phyloP scores from a whole-genome alignment of 2,329 filamentous ascomycete species.

The Phialocephala sp. region DNA sequence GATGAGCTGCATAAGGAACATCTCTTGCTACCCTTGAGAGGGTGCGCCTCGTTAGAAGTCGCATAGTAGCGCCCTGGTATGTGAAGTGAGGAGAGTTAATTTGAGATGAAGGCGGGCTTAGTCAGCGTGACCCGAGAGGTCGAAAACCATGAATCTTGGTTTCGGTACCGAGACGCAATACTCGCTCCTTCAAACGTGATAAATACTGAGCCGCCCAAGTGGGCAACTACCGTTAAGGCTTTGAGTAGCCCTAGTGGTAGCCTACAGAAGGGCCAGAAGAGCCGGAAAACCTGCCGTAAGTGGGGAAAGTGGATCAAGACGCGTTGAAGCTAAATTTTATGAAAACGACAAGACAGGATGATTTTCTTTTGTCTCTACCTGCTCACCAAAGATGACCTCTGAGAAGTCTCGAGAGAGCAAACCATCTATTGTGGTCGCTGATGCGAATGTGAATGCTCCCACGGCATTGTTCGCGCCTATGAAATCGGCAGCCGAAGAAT shows the following conservation, averaged over 20 bases:
- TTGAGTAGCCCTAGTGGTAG: not conserved
- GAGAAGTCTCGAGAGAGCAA: slow-evolving; percentile 3
- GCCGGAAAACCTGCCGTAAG: not conserved
- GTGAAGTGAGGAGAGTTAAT: not conserved
- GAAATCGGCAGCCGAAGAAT: slow-evolving; percentile 15
- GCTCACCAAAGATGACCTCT: slow-evolving; percentile 1
- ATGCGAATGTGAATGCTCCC: not conserved
- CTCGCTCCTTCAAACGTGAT: not conserved
- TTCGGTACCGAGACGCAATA: not conserved
- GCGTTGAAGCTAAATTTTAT: not conserved
- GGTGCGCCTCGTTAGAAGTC: not conserved
- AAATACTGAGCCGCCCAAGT: not conserved
- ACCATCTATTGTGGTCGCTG: not conserved
- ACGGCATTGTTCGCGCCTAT: not conserved
- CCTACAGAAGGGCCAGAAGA: not conserved
- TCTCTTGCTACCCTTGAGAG: not conserved
- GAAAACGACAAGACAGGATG: not conserved
- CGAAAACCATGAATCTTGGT: not conserved
- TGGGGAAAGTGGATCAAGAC: not conserved
- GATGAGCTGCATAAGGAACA: not conserved
- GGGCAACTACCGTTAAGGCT: not conserved
- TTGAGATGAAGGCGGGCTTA: not conserved
- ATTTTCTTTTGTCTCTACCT: not conserved
- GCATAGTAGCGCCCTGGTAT: not conserved
- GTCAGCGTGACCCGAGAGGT: not conserved